Evolutionary conservation across 2,329 filamentous ascomycete genomes (phyloP).

Genomic region (Sclerotinia subarctica): DNA sequence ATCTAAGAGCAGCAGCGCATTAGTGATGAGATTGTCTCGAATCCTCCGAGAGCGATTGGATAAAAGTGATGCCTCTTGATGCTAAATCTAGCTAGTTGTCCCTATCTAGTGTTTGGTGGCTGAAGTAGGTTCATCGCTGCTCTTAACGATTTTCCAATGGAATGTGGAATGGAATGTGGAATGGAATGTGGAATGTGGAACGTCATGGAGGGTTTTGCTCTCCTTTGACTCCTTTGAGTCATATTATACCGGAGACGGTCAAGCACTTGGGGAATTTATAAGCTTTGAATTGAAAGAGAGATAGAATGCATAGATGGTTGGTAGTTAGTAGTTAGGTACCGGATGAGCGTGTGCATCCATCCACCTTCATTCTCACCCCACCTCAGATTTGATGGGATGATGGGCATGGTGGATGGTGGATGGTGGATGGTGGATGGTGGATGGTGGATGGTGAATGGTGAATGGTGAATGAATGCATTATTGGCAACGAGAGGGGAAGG

Average conservation of each 20-base stretch:
- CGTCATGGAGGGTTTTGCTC: background rate
- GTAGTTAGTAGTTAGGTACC: too few relatives aligned
- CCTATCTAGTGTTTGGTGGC: background rate
- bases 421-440: too few relatives aligned
- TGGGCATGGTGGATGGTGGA: too few relatives aligned
- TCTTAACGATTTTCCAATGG: background rate
- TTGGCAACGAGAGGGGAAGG: too few relatives aligned
- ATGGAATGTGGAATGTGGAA: too few relatives aligned
- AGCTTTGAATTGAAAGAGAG: background rate
- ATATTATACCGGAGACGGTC: background rate
- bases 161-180: background rate
- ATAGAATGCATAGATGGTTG: too few relatives aligned
- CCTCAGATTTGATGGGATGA: too few relatives aligned
- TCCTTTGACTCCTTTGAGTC: slow-evolving; percentile 9
- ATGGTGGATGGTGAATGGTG: too few relatives aligned
- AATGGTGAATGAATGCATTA: background rate
- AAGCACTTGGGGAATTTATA: background rate
- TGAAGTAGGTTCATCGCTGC: background rate
- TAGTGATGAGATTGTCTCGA: slow-evolving; percentile 6
- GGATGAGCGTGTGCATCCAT: background rate
- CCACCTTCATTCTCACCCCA: too few relatives aligned
- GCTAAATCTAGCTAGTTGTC: background rate
- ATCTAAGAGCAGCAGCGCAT: slow-evolving; percentile 5
- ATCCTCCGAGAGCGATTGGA: background rate
- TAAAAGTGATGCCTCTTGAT: background rate